Base-by-base conservation (phyloP, 116 monocot species). In the Iris pallida region DNA sequence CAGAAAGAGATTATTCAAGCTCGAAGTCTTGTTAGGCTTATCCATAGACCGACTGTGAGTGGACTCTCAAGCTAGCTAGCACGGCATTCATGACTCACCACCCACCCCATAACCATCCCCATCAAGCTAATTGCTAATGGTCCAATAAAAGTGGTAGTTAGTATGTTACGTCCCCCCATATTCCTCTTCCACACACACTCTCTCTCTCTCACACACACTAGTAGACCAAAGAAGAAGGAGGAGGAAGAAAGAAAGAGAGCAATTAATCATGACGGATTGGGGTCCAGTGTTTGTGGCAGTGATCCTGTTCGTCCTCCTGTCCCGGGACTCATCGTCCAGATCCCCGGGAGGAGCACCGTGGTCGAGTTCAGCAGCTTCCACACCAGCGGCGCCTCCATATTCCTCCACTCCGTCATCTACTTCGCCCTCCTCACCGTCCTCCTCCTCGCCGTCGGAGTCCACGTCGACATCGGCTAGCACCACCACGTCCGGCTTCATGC, bases 201-300 rank as follows among this genome's bases (percentile, higher is more conserved):
- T 55, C 15, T 55, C 55, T 55, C 55, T 55, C 55, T 15, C 15
- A 6, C n/a, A 1, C 57, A 20, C 57, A 20, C 20, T 20, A 2
- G 7, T 19, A 57, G 20, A n/a, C 1, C 0, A 1, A 7, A 57
- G 20, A 3, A 19, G 5, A n/a, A 57, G 61, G 43, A 14, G 61
- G 0, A 45, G 16, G 40, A 10, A 0, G 45, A 56, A 6, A 10
- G 8, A 14, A 10, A 60, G 42, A 66, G 49, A 30, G 30, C 3
- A 30, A 30, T 30, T 30, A 30, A 30, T 30, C 0, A 84, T 85
- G 85, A 62, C 82, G 5, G 86, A 86, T 42, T 86, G 86, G 86
- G 82, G 79, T 17, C 86, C 86, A 16, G 86, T 82, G 69, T 78
- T 86, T 61, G 72, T 86, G 11, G 73, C 75, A 8, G 79, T 86